Evolutionary conservation across 495 filamentous ascomycete genomes (phyloP).

Genomic region (Neurospora intermedia): DNA sequence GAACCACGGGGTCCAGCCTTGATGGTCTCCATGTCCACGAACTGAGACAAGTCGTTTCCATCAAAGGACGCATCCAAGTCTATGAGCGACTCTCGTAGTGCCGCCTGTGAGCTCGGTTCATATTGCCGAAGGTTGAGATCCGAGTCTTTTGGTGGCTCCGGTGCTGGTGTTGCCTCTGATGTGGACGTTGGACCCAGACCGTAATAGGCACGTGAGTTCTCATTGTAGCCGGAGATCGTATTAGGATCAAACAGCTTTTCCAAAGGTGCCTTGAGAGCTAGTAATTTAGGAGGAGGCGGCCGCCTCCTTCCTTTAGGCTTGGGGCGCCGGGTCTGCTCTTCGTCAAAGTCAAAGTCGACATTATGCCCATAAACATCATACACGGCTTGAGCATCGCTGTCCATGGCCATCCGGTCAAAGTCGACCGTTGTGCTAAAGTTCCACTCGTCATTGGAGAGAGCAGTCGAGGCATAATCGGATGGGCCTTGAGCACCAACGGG

Average conservation of each 20-base stretch:
- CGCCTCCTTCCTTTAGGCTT: constrained; percentile 35
- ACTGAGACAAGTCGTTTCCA: constrained; percentile 38
- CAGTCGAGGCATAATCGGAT: constrained; percentile 26
- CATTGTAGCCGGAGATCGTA: constrained; percentile 45
- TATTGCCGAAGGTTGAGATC: constrained; percentile 36
- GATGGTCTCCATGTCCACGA: constrained; percentile 50
- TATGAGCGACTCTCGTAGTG: constrained; percentile 43
- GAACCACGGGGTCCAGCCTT: constrained; percentile 35
- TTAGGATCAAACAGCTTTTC: constrained; percentile 49
- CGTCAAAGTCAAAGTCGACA: constrained; percentile 35
- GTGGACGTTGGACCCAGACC: constrained; percentile 22
- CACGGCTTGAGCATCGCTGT: constrained; percentile 36
- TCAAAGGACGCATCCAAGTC: constrained; percentile 45
- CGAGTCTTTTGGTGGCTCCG: constrained; percentile 18
- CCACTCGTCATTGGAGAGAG: constrained; percentile 59
- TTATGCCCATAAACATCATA: constrained; percentile 41
- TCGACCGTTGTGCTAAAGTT: constrained; percentile 84
- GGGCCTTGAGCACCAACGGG: constrained; percentile 59
- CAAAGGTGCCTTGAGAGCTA: constrained; percentile 37
- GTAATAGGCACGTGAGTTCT: constrained; percentile 43
- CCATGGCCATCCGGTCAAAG: constrained; percentile 54
- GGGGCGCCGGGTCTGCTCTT: constrained; percentile 27
- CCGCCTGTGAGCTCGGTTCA: constrained; percentile 38
- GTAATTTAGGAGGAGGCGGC: constrained; percentile 39
- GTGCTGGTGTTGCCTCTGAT: background rate